Evolutionary conservation across 2,329 filamentous ascomycete genomes (phyloP).

Genomic region (Cladophialophora yegresii): DNA sequence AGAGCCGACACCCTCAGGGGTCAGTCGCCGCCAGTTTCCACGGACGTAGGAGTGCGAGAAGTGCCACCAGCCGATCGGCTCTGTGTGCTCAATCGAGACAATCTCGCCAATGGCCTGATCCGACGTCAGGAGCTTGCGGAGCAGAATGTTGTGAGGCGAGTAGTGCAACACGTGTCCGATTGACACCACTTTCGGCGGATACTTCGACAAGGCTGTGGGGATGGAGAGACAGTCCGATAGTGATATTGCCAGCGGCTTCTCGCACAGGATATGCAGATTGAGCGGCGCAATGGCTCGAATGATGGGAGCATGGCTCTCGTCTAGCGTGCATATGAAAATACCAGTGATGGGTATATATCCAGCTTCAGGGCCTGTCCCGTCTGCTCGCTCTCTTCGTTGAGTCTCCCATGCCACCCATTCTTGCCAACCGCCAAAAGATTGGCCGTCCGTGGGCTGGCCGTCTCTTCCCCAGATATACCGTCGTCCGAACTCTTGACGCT

Average conservation of each 20-base stretch:
- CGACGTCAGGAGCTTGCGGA: conserved; percentile 74
- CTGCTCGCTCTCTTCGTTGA: conserved; percentile 57
- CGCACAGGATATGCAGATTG: conserved; percentile 83
- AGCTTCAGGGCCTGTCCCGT: conserved; percentile 52
- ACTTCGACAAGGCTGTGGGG: conserved; percentile 36
- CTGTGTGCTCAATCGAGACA: conserved; percentile 83
- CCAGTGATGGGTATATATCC: conserved; percentile 54
- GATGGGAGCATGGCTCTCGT: conserved; percentile 84
- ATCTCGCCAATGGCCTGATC: conserved; percentile 80
- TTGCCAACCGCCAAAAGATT: conserved; percentile 72
- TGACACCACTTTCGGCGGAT: conserved; percentile 66
- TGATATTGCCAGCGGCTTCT: conserved; percentile 86
- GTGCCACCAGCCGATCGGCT: conserved; percentile 96
- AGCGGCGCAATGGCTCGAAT: conserved; percentile 69
- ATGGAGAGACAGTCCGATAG: conserved; percentile 71
- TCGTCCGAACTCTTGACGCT: conserved; percentile 69
- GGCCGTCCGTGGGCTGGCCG: conserved; percentile 56
- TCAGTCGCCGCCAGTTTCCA: conserved; percentile 89
- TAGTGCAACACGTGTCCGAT: conserved; percentile 94
- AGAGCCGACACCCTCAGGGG: conserved; percentile 69
- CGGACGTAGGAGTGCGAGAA: conserved; percentile 87
- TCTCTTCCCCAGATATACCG: conserved; percentile 70
- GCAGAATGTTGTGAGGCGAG: conserved; percentile 84
- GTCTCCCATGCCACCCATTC: conserved; percentile 71
- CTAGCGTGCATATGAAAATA: conserved; percentile 73